phyloP scores from a whole-genome alignment of 2,329 filamentous ascomycete species.

The Botrytis tulipae region DNA sequence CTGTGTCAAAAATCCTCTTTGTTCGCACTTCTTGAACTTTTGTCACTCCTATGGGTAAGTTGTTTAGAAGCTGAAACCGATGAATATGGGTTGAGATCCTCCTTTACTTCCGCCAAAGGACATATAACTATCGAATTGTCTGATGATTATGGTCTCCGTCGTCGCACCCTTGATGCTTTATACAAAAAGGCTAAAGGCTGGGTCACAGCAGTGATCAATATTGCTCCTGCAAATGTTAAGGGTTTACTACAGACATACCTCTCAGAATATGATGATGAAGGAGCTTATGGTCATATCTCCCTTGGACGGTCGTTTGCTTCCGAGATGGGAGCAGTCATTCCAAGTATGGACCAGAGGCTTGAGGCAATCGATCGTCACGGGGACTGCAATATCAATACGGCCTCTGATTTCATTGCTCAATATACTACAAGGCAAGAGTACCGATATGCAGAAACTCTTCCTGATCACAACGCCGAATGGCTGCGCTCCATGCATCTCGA shows the following conservation, averaged over 20 bases:
- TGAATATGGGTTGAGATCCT: slow-evolving; percentile 82
- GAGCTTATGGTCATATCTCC: slow-evolving; percentile 85
- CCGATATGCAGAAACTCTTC: slow-evolving; percentile 75
- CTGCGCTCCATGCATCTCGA: slow-evolving; percentile 58
- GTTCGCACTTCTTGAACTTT: slow-evolving; percentile 86
- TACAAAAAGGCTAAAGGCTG: slow-evolving; percentile 75
- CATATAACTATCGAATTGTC: slow-evolving; percentile 86
- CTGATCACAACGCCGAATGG: slow-evolving; percentile 66
- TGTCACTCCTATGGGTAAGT: slow-evolving; percentile 92
- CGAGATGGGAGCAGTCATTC: slow-evolving; percentile 86
- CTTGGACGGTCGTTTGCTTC: slow-evolving; percentile 91
- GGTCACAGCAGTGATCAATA: slow-evolving; percentile 76
- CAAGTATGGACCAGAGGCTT: slow-evolving; percentile 80
- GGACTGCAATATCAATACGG: slow-evolving; percentile 78
- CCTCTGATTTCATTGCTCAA: slow-evolving; percentile 93
- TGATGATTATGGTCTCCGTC: slow-evolving; percentile 83
- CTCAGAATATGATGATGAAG: slow-evolving; percentile 90
- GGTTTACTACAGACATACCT: slow-evolving; percentile 94
- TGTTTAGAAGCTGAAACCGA: slow-evolving; percentile 94
- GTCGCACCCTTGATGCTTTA: slow-evolving; percentile 73
- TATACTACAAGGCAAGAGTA: slow-evolving; percentile 98
- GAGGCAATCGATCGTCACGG: slow-evolving; percentile 75
- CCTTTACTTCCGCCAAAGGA: slow-evolving; percentile 73
- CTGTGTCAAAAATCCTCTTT: slow-evolving; percentile 87
- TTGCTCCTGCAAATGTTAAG: slow-evolving; percentile 91